Evolutionary conservation across 2,329 filamentous ascomycete genomes (phyloP), one percentile per base, ranked within the genome.

Genomic region (Cryphonectria nitschkei): DNA sequence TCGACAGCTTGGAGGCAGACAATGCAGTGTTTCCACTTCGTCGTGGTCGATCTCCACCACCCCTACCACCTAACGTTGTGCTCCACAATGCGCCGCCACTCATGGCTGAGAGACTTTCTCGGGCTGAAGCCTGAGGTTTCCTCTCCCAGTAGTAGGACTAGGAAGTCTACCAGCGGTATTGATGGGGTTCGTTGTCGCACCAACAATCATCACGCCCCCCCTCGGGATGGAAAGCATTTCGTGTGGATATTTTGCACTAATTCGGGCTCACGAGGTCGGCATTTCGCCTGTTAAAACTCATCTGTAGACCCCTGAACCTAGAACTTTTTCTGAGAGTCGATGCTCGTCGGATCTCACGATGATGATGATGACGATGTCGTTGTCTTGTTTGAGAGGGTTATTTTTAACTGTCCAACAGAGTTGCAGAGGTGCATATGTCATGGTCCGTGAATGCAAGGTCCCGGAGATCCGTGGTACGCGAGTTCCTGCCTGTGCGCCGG

Each of bases 371-470:
- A 50, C 14, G 26, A 29, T 32, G 54, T 19, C 54, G 54, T 19
- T n/a, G 52, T 58, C 54, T 16, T 32, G 8, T 13, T 39, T 9
- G 26, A 6, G 4, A 32, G 22, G 22, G 11, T 56, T 32, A 32
- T 32, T 39, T 39, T 61, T 19, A n/a, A n/a, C 58, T 8, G 46
- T 29, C 37, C n/a, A 64, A 41, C 39, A 19, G 61, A 54, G 13
- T 26, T 14, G 14, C 32, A 56, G 54, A 22, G 58, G 39, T 39
- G 65, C 58, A 68, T n/a, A n/a, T 63, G 58, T 70, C 68, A 68
- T 67, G 68, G 65, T 67, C 50, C 26, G 68, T 64, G 65, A 67
- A 64, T 72, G 70, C 70, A 72, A 72, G 70, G 70, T 60, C 70
- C 68, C 70, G 70, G 60, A 66, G 70, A 70, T 68, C 60, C 64